Conservation (phyloP, 371 early-diverging fungal genomes). For the Mortierella sp. region DNA sequence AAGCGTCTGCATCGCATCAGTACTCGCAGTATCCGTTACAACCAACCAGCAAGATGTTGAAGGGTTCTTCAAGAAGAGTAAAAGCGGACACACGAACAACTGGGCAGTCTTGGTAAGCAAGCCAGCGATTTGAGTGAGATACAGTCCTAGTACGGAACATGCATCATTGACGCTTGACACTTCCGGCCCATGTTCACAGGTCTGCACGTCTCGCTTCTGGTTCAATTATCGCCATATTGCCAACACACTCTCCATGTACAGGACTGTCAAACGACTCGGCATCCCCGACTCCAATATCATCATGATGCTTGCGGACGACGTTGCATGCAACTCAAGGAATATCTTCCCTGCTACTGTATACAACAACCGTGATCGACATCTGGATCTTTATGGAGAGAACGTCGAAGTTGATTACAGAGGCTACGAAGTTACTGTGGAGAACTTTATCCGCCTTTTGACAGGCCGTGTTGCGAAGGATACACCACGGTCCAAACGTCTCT, state of each 20-base stretch:
- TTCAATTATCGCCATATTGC: conserved; percentile 97
- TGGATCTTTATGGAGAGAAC: conserved; percentile 94
- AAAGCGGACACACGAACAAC: conserved; percentile 88
- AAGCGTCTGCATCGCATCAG: conserved; percentile 27
- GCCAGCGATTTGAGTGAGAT: not conserved
- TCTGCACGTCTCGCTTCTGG: conserved; percentile 97
- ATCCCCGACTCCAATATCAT: conserved; percentile 98
- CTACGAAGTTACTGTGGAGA: conserved; percentile 98
- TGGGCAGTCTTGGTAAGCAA: conserved; percentile 91
- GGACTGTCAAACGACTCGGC: conserved; percentile 97
- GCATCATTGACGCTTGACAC: not conserved
- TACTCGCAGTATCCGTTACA: conserved; percentile 36
- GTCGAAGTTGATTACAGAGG: conserved; percentile 98
- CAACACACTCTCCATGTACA: conserved; percentile 95
- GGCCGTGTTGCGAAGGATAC: conserved; percentile 81
- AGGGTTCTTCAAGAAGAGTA: conserved; percentile 43
- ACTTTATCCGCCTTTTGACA: conserved; percentile 94
- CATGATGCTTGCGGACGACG: conserved; percentile 97
- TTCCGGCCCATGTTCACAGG: conserved; percentile 59
- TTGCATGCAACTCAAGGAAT: conserved; percentile 96
- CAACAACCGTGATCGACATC: conserved; percentile 81
- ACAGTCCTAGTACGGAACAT: too few species aligned
- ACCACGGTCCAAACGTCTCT: conserved; percentile 89
- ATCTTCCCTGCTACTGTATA: conserved; percentile 91
- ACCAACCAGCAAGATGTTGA: conserved; percentile 41